Conservation (phyloP, 2,329 filamentous ascomycete species). For the Cercospora sp. region DNA sequence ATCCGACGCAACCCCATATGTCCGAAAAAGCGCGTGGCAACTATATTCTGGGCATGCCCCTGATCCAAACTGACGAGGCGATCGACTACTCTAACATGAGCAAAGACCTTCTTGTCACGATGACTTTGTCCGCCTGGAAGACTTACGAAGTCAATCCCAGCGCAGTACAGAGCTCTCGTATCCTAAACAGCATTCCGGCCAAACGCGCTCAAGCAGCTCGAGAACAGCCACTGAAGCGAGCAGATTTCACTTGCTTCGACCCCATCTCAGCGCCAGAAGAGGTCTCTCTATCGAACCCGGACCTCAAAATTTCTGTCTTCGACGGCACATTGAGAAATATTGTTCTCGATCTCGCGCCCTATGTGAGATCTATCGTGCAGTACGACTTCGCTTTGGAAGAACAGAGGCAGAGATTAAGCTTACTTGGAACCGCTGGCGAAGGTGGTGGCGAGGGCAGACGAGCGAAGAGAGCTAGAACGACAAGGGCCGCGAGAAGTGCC, state of each 20-base stretch:
- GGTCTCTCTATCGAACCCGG: conserved; percentile 37
- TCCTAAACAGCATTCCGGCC: conserved; percentile 14
- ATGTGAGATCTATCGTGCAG: conserved; percentile 79
- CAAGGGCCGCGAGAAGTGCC: conserved; percentile 72
- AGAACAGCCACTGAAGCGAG: conserved; percentile 35
- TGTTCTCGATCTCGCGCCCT: conserved; percentile 79
- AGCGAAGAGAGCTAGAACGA: conserved; percentile 57
- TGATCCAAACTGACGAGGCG: conserved; percentile 55
- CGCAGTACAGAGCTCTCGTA: conserved; percentile 7
- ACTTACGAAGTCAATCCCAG: conserved; percentile 5
- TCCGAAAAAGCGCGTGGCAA: conserved; percentile 54
- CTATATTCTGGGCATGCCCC: conserved; percentile 55
- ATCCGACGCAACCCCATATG: conserved; percentile 63
- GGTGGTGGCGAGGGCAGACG: conserved; percentile 54
- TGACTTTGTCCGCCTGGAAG: conserved; percentile 28
- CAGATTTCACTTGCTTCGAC: conserved; percentile 53
- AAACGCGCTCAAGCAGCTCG: background rate
- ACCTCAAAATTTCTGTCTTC: conserved; percentile 69
- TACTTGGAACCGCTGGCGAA: conserved; percentile 58
- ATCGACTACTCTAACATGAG: conserved; percentile 48
- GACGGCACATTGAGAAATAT: conserved; percentile 69
- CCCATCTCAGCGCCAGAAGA: conserved; percentile 48
- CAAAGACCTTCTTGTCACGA: conserved; percentile 38
- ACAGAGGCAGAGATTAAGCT: conserved; percentile 63
- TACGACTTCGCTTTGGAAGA: conserved; percentile 71